Percentiles rank a stretch among this genome's conserved stretches.
Evolutionary conservation across 2,329 filamentous ascomycete genomes (phyloP).

Genomic region (Fusarium stilboides): DNA sequence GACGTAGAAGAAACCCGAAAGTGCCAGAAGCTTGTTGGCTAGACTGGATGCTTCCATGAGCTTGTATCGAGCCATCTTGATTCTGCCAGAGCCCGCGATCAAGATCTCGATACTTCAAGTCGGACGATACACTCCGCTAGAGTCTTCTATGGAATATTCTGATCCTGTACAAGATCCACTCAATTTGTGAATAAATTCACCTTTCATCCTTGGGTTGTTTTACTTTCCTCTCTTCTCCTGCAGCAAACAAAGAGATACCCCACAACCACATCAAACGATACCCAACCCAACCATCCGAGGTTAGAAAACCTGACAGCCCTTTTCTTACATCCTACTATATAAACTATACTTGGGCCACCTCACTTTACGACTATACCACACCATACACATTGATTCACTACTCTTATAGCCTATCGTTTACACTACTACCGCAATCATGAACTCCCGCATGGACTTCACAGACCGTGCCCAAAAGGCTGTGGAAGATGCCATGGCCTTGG

Average conservation of each 20-base stretch:
- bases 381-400: slow-evolving; percentile 19
- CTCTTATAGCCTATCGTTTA: slow-evolving; percentile 15
- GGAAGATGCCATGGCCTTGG: slow-evolving; percentile 88
- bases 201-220: slow-evolving; percentile 13
- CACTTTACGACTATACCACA: slow-evolving; percentile 15
- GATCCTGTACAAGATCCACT: slow-evolving; percentile 45
- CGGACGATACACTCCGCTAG: slow-evolving; percentile 33
- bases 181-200: slow-evolving; percentile 47
- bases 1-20: slow-evolving; percentile 55
- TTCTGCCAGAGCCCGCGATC: slow-evolving; percentile 45
- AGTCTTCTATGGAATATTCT: slow-evolving; percentile 32
- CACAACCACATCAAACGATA: slow-evolving; percentile 37
- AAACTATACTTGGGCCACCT: slow-evolving; percentile 27
- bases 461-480: slow-evolving; percentile 93
- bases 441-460: slow-evolving; percentile 89
- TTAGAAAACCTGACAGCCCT: slow-evolving; percentile 41
- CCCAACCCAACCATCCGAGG: slow-evolving; percentile 45
- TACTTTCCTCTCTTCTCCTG: slow-evolving; percentile 31
- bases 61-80: slow-evolving; percentile 47
- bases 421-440: slow-evolving; percentile 67
- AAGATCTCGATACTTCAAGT: slow-evolving; percentile 46
- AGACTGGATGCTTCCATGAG: slow-evolving; percentile 51
- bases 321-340: slow-evolving; percentile 16
- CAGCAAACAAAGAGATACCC: slow-evolving; percentile 29
- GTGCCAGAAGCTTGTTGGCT: slow-evolving; percentile 49